phyloP scores from a whole-genome alignment of 2,329 filamentous ascomycete species.

The Ploettnerulaceae sp. region DNA sequence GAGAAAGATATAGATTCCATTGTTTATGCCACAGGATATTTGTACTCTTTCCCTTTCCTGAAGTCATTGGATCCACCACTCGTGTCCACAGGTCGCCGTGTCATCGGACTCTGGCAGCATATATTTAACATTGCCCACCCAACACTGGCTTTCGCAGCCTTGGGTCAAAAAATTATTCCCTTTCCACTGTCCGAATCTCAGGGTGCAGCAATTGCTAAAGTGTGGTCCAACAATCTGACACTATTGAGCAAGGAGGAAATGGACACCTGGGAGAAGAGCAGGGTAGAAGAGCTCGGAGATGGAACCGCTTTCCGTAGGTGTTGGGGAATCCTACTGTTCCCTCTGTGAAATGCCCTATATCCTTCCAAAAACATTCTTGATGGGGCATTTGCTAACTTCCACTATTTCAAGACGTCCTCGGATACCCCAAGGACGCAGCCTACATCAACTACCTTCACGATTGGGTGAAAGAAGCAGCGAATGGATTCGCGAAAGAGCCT shows the following conservation, averaged over 20 bases:
- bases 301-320: slow-evolving; percentile 43
- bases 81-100: slow-evolving; percentile 63
- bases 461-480: slow-evolving; percentile 51
- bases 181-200: slow-evolving; percentile 79
- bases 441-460: slow-evolving; percentile 67
- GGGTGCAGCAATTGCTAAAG: slow-evolving; percentile 67
- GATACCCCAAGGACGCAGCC: slow-evolving; percentile 55
- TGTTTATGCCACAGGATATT: slow-evolving; percentile 85
- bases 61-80: slow-evolving; percentile 46
- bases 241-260: slow-evolving; percentile 63
- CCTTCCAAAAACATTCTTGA: too few species aligned
- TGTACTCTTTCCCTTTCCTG: slow-evolving; percentile 78
- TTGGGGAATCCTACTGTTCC: too few species aligned
- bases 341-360: too few species aligned
- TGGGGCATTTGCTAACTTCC: too few species aligned
- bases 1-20: slow-evolving; percentile 69
- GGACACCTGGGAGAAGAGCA: slow-evolving; percentile 58
- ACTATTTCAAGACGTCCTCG: too few species aligned
- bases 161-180: slow-evolving; percentile 83
- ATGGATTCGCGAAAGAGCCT: slow-evolving; percentile 57
- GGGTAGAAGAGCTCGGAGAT: slow-evolving; percentile 38
- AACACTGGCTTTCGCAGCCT: slow-evolving; percentile 69
- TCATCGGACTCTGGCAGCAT: slow-evolving; percentile 72
- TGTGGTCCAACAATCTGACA: slow-evolving; percentile 66
- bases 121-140: slow-evolving; percentile 71